Conservation (phyloP, 2,329 filamentous ascomycete species). For the Sordariomycetes sp. region DNA sequence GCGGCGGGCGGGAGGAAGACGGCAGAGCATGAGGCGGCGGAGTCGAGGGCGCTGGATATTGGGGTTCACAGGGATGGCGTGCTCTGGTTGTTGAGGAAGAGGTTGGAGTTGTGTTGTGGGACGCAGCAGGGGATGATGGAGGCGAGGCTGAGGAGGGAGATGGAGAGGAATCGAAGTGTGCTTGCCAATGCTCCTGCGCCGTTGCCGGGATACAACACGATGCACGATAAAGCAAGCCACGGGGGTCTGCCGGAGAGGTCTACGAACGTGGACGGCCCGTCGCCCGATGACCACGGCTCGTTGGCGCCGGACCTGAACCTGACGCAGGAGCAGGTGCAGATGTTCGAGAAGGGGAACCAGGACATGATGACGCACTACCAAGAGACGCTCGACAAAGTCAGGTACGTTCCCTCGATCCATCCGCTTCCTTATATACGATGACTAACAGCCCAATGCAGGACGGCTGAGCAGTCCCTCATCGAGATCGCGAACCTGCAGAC, state of each 20-base stretch:
- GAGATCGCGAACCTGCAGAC: conserved; percentile 91
- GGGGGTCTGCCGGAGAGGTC: conserved; percentile 8
- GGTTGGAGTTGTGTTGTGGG: conserved; percentile 61
- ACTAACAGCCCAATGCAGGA: conserved; percentile 32
- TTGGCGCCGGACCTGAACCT: conserved; percentile 34
- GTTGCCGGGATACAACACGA: conserved; percentile 9
- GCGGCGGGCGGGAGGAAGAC: conserved; percentile 42
- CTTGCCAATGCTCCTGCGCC: conserved; percentile 50
- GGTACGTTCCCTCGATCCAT: conserved; percentile 43
- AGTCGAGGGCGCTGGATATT: conserved; percentile 53
- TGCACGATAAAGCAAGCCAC: not conserved
- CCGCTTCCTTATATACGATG: not conserved
- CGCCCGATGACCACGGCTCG: conserved; percentile 10
- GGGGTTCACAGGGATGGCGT: conserved; percentile 69
- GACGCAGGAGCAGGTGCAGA: conserved; percentile 74
- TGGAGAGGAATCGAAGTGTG: conserved; percentile 81
- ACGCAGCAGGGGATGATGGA: conserved; percentile 91
- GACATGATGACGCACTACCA: conserved; percentile 90
- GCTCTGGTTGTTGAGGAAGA: conserved; percentile 66
- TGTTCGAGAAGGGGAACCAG: conserved; percentile 89
- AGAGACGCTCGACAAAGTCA: conserved; percentile 85
- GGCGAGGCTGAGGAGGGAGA: conserved; percentile 66
- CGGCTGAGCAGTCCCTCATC: conserved; percentile 76
- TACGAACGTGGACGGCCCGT: conserved; percentile 10
- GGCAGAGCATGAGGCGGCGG: conserved; percentile 57